Percentiles rank a stretch among this genome's conserved stretches.
These are phyloP conservation scores for Urtica urens DNA, from an alignment of 306 rosid genomes.

Conservation along the genomic window DNA sequence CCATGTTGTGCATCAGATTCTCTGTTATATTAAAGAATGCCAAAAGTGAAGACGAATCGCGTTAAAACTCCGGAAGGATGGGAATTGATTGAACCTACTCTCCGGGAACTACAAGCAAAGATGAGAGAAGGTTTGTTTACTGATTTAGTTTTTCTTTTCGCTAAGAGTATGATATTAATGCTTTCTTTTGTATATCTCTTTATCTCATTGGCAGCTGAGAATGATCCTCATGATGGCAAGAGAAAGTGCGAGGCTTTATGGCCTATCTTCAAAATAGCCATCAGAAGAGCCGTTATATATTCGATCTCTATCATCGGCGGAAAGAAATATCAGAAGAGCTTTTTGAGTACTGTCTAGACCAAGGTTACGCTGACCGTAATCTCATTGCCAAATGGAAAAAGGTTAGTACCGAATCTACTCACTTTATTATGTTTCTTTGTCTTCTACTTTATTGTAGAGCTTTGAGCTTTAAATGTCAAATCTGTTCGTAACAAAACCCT, in stretches of 20 bases:
- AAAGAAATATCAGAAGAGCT: constrained; percentile 41
- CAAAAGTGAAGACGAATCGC: constrained; percentile 84
- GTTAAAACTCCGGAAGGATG: constrained; percentile 89
- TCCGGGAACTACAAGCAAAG: constrained; percentile 84
- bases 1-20: constrained; percentile 1
- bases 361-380: constrained; percentile 42
- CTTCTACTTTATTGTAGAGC: too few relatives aligned
- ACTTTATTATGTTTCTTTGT: too few relatives aligned
- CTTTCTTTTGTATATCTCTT: not conserved
- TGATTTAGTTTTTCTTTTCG: not conserved
- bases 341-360: constrained; percentile 37
- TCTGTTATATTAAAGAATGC: constrained; percentile 47
- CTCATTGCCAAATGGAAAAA: constrained; percentile 45
- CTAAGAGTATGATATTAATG: not conserved
- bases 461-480: too few relatives aligned
- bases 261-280: constrained; percentile 48
- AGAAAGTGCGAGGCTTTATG: constrained; percentile 42
- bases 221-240: constrained; percentile 45
- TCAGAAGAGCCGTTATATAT: constrained; percentile 44
- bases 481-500: too few relatives aligned
- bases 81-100: constrained; percentile 87
- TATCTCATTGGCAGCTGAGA: constrained; percentile 26
- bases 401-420: constrained; percentile 15
- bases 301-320: constrained; percentile 37
- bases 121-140: constrained; percentile 77